A percentile compares a stretch with the other conserved stretches of the same genome.
phyloP scores from a whole-genome alignment of 805 yeast genomes.

The Saccharomycopsis sp. region DNA sequence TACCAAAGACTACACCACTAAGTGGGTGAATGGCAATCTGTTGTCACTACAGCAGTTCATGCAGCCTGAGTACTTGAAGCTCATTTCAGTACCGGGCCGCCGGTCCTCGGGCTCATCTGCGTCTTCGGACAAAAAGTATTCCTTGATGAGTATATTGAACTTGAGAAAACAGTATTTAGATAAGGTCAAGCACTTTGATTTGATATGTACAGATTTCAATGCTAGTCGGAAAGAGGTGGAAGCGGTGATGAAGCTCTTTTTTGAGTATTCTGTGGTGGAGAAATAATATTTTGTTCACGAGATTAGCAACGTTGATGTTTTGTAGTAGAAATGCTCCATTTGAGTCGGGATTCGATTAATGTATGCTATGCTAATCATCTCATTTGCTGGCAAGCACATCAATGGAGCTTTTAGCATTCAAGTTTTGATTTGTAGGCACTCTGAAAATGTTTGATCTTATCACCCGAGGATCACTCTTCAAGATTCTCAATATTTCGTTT shows the following conservation, averaged over 20 bases:
- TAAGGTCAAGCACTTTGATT: slow-evolving; percentile 20
- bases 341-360: slow-evolving; percentile 12
- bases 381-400: slow-evolving; percentile 32
- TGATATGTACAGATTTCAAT: slow-evolving; percentile 51
- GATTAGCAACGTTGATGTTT: slow-evolving; percentile 1
- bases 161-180: slow-evolving; percentile 19
- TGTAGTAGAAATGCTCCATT: not conserved
- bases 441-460: slow-evolving; percentile 70
- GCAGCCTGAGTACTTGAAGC: slow-evolving; percentile 13
- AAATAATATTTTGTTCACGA: slow-evolving; percentile 5
- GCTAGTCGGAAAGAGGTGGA: slow-evolving; percentile 52
- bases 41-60: slow-evolving; percentile 16
- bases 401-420: slow-evolving; percentile 53
- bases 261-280: slow-evolving; percentile 31
- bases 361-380: too few relatives aligned
- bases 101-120: too few relatives aligned
- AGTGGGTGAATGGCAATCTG: not conserved
- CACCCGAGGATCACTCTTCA: slow-evolving; percentile 86
- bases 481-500: slow-evolving; percentile 70
- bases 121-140: slow-evolving; percentile 6
- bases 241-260: slow-evolving; percentile 32
- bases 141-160: slow-evolving; percentile 17
- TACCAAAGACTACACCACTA: not conserved
- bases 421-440: slow-evolving; percentile 44
- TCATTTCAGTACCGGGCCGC: slow-evolving; percentile 6